A percentile compares a stretch with the other conserved stretches of the same genome.
Evolutionary conservation across 257 asterid genomes (phyloP).

Genomic region (Scutellaria galericulata): DNA sequence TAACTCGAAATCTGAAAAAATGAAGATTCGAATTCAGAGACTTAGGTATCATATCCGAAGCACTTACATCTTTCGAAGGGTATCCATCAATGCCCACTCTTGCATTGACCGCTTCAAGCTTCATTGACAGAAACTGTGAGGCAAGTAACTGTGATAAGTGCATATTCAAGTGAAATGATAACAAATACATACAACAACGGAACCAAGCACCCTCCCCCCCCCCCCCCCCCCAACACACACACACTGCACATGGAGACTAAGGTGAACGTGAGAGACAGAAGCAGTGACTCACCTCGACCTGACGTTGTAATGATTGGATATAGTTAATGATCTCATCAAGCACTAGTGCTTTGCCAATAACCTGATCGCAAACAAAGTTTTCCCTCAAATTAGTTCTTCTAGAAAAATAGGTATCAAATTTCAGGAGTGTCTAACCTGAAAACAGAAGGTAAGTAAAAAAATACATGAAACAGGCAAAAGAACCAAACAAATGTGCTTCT

Average conservation of each 20-base stretch:
- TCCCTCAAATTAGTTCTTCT: conserved; percentile 4
- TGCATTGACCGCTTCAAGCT: conserved; percentile 90
- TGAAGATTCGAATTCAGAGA: conserved; percentile 19
- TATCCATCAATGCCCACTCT: conserved; percentile 69
- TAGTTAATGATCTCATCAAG: conserved; percentile 92
- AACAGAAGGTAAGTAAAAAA: background rate
- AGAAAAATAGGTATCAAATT: conserved; percentile 15
- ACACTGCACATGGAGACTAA: background rate
- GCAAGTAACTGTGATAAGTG: conserved; percentile 36
- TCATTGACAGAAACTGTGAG: conserved; percentile 85
- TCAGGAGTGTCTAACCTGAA: conserved; percentile 19
- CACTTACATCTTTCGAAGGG: conserved; percentile 83
- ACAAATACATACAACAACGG: background rate
- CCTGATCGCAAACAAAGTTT: conserved; percentile 50
- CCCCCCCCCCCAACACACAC: background rate
- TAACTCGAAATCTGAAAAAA: conserved; percentile 2
- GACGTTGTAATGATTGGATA: conserved; percentile 84
- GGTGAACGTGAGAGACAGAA: background rate
- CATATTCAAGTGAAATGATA: conserved; percentile 26
- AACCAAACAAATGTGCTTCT: background rate
- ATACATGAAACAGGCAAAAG: background rate
- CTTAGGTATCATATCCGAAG: conserved; percentile 20
- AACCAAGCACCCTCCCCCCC: background rate
- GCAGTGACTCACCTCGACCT: conserved; percentile 69
- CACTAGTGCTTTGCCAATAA: conserved; percentile 83